Evolutionary conservation across 73 alveolate genomes (phyloP), one percentile per base, ranked within the genome.

Genomic region (Paramecium bursaria): DNA sequence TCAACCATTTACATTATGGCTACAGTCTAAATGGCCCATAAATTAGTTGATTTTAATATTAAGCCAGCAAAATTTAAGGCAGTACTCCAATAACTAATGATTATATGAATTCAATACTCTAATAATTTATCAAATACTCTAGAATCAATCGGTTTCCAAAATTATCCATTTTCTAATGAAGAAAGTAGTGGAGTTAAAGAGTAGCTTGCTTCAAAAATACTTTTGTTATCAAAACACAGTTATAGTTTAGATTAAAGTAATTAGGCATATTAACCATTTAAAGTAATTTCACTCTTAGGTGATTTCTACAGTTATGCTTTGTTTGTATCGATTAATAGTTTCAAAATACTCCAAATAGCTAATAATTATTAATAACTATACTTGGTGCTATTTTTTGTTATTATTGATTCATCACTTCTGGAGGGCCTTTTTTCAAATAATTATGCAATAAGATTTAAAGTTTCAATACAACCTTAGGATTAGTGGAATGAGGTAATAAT

Each of bases 341-440:
- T 79, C 3, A 55, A 39, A 26, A 42, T 79, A 4, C 49, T 42
- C 89, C 89, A 79, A 54, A 53, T 33, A 22, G 25, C 25, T 53
- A 27, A 21, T 10, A 53, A 27, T 1, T 53, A 44, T 1, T 53
- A 44, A 27, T 27, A 53, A 1, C 25, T 53, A n/a, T 53, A 27
- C n/a, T 42, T 44, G 60, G 89, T 33, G 13, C 14, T 31, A 3
- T 42, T 42, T 54, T 79, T 19, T 30, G 35, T 31, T 53, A 53
- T 73, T 15, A 55, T 30, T 53, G 67, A 46, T 42, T 33, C 50
- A 79, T 53, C 6, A 50, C 89, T 14, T 79, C 89, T 19, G 89
- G 89, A 19, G 89, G 89, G 3, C 89, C 89, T 27, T 79, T 79
- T 25, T 79, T 79, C 26, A 79, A 53, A 42, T 79, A 79, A 48